These are phyloP conservation scores for Eremothecium cymbalariae DNA, from an alignment of 1,139 yeast species.

Conservation along the genomic window DNA sequence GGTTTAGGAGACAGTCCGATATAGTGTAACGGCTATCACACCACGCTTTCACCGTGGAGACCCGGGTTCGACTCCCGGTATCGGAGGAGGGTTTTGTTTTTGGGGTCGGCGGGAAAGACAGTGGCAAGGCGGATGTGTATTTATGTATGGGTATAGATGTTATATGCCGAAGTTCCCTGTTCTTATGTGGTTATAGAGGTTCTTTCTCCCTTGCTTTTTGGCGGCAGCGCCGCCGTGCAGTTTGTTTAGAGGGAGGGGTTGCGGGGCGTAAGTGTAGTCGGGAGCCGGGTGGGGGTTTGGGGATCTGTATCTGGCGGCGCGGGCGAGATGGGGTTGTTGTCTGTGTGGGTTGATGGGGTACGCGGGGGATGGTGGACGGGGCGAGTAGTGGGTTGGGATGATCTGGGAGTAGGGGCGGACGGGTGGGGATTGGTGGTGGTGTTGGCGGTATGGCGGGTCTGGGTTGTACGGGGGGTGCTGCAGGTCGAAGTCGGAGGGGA, in stretches of 20 bases:
- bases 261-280: constrained; percentile 7
- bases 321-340: constrained; percentile 1
- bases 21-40: constrained; percentile 23
- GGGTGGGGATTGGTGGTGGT: no score
- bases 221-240: constrained; percentile 25
- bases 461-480: no score
- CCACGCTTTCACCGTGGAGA: constrained; percentile 29
- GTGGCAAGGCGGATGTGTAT: no score
- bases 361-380: neutral
- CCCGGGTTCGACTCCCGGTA: constrained; percentile 30
- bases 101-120: no score
- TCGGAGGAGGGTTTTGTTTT: constrained; percentile 16
- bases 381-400: neutral
- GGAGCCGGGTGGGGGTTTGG: constrained; percentile 12
- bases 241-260: constrained; percentile 15
- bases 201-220: constrained; percentile 27
- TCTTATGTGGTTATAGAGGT: constrained; percentile 27
- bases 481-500: no score
- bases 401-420: neutral
- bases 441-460: no score
- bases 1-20: constrained; percentile 12
- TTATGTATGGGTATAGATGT: neutral
- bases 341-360: constrained; percentile 3
- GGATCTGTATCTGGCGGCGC: constrained; percentile 6
- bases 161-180: constrained; percentile 32